These are phyloP conservation scores for Samsoniella hepiali DNA, from an alignment of 2,329 filamentous ascomycete species.

Conservation along the genomic window DNA sequence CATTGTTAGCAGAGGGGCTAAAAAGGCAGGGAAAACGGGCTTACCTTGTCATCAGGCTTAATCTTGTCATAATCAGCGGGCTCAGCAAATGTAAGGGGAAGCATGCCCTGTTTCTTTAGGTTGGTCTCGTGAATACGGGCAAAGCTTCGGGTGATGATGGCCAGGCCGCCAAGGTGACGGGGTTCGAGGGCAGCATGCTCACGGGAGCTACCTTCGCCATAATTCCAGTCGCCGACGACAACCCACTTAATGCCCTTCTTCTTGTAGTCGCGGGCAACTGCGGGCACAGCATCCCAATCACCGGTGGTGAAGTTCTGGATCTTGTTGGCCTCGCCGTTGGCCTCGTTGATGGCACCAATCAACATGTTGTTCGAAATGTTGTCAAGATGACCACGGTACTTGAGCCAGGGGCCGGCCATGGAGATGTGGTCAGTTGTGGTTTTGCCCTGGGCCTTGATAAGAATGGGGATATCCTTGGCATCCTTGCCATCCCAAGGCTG, in stretches of 20 bases:
- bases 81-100: conserved; percentile 91
- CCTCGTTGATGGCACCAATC: conserved; percentile 93
- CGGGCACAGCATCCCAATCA: conserved; percentile 83
- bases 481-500: conserved; percentile 89
- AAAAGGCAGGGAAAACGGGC: conserved; percentile 21
- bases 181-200: conserved; percentile 98
- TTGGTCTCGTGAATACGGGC: conserved; percentile 99
- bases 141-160: conserved; percentile 93
- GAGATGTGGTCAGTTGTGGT: conserved; percentile 97
- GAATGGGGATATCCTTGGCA: conserved; percentile 74
- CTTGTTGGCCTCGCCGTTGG: conserved; percentile 97
- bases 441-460: conserved; percentile 97
- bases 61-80: conserved; percentile 98
- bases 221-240: conserved; percentile 99
- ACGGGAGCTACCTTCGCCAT: conserved; percentile 95
- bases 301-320: conserved; percentile 85
- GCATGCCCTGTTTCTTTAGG: conserved; percentile 99
- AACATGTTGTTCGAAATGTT: conserved; percentile 99
- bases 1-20: conserved; percentile 24
- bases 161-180: conserved; percentile 91
- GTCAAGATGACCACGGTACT: conserved; percentile 98
- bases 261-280: conserved; percentile 97
- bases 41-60: conserved; percentile 78
- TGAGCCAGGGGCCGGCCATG: conserved; percentile 95
- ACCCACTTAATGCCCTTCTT: conserved; percentile 94